Conservation (phyloP, 2,329 filamentous ascomycete genomes). For the Cladosporium sp. region DNA sequence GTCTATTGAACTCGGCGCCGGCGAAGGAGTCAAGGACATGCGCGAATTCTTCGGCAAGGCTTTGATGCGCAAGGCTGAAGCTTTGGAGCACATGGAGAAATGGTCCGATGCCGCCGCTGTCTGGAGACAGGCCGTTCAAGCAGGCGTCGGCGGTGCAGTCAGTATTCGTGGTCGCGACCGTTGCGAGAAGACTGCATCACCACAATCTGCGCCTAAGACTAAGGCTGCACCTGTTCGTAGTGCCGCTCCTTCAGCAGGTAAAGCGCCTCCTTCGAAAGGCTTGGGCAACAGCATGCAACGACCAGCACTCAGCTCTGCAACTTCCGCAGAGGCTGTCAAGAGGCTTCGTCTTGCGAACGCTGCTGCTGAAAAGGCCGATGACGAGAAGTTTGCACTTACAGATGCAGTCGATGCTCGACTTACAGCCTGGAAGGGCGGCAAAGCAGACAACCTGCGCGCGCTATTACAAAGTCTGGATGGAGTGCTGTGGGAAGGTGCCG, state of each 20-base stretch:
- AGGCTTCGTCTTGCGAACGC: slow-evolving; percentile 78
- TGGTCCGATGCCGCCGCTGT: slow-evolving; percentile 78
- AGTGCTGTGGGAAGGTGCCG: slow-evolving; percentile 85
- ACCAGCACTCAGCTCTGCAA: slow-evolving; percentile 27
- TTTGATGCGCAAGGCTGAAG: slow-evolving; percentile 89
- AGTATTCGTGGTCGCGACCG: slow-evolving; percentile 82
- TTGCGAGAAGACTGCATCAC: slow-evolving; percentile 75
- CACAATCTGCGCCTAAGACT: slow-evolving; percentile 40
- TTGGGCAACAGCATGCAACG: slow-evolving; percentile 25
- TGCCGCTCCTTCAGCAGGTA: slow-evolving; percentile 9
- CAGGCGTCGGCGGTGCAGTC: slow-evolving; percentile 76
- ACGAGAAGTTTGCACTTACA: slow-evolving; percentile 84
- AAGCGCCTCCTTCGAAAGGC: slow-evolving; percentile 18
- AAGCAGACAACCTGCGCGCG: slow-evolving; percentile 86
- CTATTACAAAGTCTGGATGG: slow-evolving; percentile 80
- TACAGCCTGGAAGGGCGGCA: slow-evolving; percentile 79
- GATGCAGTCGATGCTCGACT: slow-evolving; percentile 82
- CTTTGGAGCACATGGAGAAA: slow-evolving; percentile 89
- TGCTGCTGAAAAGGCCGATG: slow-evolving; percentile 79
- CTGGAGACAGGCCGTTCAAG: slow-evolving; percentile 80
- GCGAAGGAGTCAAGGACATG: slow-evolving; percentile 70
- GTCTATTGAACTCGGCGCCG: slow-evolving; percentile 62
- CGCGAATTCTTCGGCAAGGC: slow-evolving; percentile 91
- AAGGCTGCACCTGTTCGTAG: slow-evolving; percentile 12
- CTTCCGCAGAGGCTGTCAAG: slow-evolving; percentile 67